A percentile compares a stretch with the other conserved stretches of the same genome.
phyloP scores from a whole-genome alignment of 129 eudicot species.

The Artemisia annua region DNA sequence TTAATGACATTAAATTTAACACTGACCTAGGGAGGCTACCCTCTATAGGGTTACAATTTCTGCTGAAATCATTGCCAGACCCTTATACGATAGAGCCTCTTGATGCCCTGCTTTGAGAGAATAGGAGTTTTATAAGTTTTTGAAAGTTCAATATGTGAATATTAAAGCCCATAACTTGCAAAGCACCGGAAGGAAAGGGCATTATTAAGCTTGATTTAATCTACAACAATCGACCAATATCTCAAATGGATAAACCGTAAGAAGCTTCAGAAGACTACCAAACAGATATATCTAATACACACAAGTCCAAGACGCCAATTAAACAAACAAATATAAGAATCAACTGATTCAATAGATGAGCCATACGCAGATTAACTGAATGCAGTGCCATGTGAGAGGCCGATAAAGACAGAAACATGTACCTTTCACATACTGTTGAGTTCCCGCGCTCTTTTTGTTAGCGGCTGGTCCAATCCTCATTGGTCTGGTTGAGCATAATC shows the following conservation, averaged over 20 bases:
- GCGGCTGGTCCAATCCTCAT: conserved; percentile 95
- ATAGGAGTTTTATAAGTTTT: conserved; percentile 60
- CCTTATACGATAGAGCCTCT: conserved; percentile 85
- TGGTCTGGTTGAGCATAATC: conserved; percentile 75
- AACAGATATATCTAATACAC: conserved; percentile 19
- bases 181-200: conserved; percentile 48
- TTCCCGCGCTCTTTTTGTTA: conserved; percentile 57
- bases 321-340: conserved; percentile 14
- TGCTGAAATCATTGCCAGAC: conserved; percentile 85
- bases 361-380: no score
- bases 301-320: neutral
- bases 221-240: no score
- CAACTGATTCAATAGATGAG: no score
- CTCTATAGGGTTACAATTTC: conserved; percentile 69
- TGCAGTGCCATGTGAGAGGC: no score
- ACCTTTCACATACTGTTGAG: conserved; percentile 66
- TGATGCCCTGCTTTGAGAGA: conserved; percentile 95
- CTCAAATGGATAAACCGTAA: conserved; percentile 35
- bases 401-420: conserved; percentile 2
- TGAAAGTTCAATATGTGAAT: conserved; percentile 36
- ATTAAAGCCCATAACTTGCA: conserved; percentile 41
- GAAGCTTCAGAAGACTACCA: conserved; percentile 13
- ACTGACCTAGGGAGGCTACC: conserved; percentile 95
- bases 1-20: conserved; percentile 42
- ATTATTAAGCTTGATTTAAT: no score